Evolutionary conservation across 1,139 yeast species (phyloP).

Genomic region (Kodamaea derodonti): DNA sequence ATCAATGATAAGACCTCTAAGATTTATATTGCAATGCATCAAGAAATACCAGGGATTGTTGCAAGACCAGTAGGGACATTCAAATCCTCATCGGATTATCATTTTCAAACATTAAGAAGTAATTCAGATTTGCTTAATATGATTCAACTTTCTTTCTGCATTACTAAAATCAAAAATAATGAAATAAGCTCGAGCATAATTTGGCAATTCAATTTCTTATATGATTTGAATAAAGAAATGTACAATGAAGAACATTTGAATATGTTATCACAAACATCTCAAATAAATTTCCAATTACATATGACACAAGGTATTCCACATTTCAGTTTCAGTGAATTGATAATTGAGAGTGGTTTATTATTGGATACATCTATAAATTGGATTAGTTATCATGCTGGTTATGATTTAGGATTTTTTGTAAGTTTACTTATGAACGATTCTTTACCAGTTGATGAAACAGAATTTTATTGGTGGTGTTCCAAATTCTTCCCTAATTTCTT

Average conservation of each 20-base stretch:
- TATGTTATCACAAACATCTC: constrained; percentile 67
- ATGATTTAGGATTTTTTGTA: constrained; percentile 86
- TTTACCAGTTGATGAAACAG: constrained; percentile 80
- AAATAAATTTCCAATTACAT: constrained; percentile 76
- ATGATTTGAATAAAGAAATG: constrained; percentile 77
- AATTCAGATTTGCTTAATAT: constrained; percentile 84
- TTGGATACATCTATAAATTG: constrained; percentile 72
- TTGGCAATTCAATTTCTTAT: constrained; percentile 93
- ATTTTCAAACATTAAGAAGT: constrained; percentile 89
- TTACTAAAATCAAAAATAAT: constrained; percentile 73
- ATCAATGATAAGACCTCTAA: constrained; percentile 58
- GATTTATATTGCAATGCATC: constrained; percentile 67
- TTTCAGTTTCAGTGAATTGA: constrained; percentile 75
- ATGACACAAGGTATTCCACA: constrained; percentile 77
- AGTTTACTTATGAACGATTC: constrained; percentile 70
- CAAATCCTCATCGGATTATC: constrained; percentile 86
- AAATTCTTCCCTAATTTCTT: constrained; percentile 78
- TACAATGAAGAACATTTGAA: constrained; percentile 74
- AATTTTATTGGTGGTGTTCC: constrained; percentile 68
- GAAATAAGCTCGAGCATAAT: constrained; percentile 66
- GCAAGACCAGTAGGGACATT: constrained; percentile 97
- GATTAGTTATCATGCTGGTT: constrained; percentile 93
- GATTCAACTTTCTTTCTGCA: constrained; percentile 83
- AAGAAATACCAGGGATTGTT: constrained; percentile 94
- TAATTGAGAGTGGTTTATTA: constrained; percentile 83